Evolutionary conservation across 2,329 filamentous ascomycete species (phyloP), one percentile per base, ranked within the genome.

Genomic region (Colletotrichum salicis): DNA sequence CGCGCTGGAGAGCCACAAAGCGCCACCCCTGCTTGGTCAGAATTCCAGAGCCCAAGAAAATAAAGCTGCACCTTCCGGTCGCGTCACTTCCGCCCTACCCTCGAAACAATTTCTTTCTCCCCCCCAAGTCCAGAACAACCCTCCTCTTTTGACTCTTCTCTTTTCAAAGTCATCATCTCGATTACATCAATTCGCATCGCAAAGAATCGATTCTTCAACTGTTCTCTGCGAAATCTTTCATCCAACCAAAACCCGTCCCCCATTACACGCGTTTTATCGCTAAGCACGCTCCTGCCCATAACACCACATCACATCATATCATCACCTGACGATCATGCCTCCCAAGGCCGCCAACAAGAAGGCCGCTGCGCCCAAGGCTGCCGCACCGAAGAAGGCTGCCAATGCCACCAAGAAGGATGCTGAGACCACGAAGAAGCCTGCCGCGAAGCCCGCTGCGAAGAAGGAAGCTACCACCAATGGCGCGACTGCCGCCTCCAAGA

Each of bases 341-440:
- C 77, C 79, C 73, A 78, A 79, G 75, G 71, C 74, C 45, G 57
- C 64, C 60, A 71, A 64, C 37, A 77, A 78, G 29, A 76, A 76
- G 66, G 66, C 76, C 35, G 77, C 79, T 54, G 70, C 51, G 70
- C 76, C 57, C 77, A 81, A 74, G 70, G 76, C 64, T 45, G 69
- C 77, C 71, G 77, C 75, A 5, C 75, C 80, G n/a, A 75, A 73
- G 24, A 71, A 56, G 37, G 56, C 70, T 55, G 73, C 74, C 35
- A 75, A 75, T 63, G 74, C 78, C 62, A 62, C 76, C 3, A 78
- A 77, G 72, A 79, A 79, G 75, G 71, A 78, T 5, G 76, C 75
- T 61, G 77, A 70, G 37, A 60, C 70, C 11, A 24, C 76, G 33
- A 79, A 78, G 71, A 74, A 76, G 64, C 59, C 69, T 37, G 59